Base-by-base conservation (phyloP, 75 land plant species). In the Ceratopteris richardii region DNA sequence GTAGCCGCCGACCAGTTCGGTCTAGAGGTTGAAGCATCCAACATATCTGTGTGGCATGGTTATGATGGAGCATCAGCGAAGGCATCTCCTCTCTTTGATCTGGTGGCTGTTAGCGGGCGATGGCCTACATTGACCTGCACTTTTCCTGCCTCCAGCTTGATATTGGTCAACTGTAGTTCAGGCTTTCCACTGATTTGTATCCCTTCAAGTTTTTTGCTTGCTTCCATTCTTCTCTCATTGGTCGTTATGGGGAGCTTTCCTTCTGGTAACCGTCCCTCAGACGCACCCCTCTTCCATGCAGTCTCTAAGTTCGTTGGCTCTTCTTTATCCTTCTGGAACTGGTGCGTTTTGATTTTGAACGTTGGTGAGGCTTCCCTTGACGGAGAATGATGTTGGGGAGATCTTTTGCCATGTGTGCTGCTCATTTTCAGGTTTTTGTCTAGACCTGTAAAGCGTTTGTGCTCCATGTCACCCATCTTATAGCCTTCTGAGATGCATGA, bases 71-170 rank as follows among this genome's bases (percentile, higher is more conserved):
- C n/a, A n/a, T n/a, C n/a, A n/a, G n/a, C n/a, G n/a, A n/a, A n/a
- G n/a, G n/a, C n/a, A n/a, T n/a, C n/a, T n/a, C n/a, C n/a, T n/a
- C n/a, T n/a, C n/a, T n/a, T n/a, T n/a, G n/a, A n/a, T n/a, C n/a
- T n/a, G n/a, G n/a, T n/a, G n/a, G n/a, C n/a, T n/a, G n/a, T n/a
- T n/a, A n/a, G n/a, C 36, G 42, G 42, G 26, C 60, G 68, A 30
- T 63, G 72, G 26, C 60, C 52, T 29, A 70, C 68, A 63, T 70
- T 70, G 29, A 71, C 70, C 47, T 71, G 62, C 18, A 71, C 23
- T 57, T 51, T 50, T 19, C 74, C 74, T 19, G 55, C 61, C 13
- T 65, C 62, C 11, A 65, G 56, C 27, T 25, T 16, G 6, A 65
- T 65, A 37, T 71, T 65, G 41, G 74, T 64, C 27, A 53, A 41